These are phyloP conservation scores for Haplosporangium gracile DNA, from an alignment of 192 early-diverging fungal species.

Conservation along the genomic window DNA sequence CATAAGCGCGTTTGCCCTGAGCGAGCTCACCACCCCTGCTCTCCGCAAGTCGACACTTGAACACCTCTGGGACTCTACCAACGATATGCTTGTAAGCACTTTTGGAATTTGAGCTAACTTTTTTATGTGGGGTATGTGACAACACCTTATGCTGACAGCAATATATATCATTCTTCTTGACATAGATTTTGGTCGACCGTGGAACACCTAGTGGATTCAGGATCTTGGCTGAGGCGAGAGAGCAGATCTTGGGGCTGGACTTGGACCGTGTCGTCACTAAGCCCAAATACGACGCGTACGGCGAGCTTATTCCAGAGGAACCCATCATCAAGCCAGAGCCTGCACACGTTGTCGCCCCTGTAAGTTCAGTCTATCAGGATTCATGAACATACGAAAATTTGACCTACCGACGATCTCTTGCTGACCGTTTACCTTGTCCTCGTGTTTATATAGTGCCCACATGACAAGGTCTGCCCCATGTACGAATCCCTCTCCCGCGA, in stretches of 20 bases:
- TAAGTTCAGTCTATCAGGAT: slow-evolving; percentile 33
- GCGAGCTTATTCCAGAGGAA: slow-evolving; percentile 12
- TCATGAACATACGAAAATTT: not conserved
- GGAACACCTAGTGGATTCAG: slow-evolving; percentile 81
- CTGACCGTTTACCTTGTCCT: too few species aligned
- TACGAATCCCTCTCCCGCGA: slow-evolving; percentile 57
- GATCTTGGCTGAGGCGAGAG: slow-evolving; percentile 75
- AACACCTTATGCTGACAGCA: not conserved
- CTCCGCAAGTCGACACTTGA: slow-evolving; percentile 74
- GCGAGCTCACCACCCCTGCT: slow-evolving; percentile 78
- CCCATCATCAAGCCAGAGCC: not conserved
- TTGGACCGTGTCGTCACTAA: slow-evolving; percentile 38
- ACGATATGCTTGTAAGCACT: slow-evolving; percentile 72
- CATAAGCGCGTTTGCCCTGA: slow-evolving; percentile 77
- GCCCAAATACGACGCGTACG: slow-evolving; percentile 45
- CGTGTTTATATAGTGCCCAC: slow-evolving; percentile 68
- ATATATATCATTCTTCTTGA: not conserved
- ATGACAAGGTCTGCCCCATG: slow-evolving; percentile 81
- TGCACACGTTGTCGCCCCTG: slow-evolving; percentile 85
- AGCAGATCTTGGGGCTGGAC: slow-evolving; percentile 70
- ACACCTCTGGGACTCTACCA: slow-evolving; percentile 84
- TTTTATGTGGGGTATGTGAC: too few species aligned
- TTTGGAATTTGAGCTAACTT: too few species aligned
- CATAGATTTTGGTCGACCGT: slow-evolving; percentile 81
- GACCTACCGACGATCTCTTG: not conserved